Percentiles rank a stretch among this genome's conserved stretches.
Evolutionary conservation across 1,284 basidiomycete species (phyloP).

Genomic region (Schizophyllum commune): DNA sequence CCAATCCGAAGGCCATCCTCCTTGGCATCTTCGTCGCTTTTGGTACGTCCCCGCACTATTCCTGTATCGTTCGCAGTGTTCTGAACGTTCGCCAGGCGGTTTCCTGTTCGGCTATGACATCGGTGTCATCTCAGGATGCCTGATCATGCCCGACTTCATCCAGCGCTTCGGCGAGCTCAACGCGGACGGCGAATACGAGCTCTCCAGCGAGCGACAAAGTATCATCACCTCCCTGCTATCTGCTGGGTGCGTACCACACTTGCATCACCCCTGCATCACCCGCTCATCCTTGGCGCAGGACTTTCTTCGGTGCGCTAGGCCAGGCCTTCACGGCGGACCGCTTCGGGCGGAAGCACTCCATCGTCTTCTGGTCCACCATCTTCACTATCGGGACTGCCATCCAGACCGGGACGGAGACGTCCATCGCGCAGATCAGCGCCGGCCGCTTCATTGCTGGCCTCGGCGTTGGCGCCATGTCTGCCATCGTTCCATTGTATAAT

Average conservation of each 20-base stretch:
- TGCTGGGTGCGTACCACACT: conserved; percentile 47
- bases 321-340: conserved; percentile 75
- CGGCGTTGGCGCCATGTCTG: conserved; percentile 74
- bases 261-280: not conserved
- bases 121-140: conserved; percentile 42
- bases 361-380: conserved; percentile 70
- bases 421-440: conserved; percentile 59
- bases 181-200: conserved; percentile 39
- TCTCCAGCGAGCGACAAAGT: conserved; percentile 59
- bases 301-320: conserved; percentile 25
- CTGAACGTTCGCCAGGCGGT: conserved; percentile 1
- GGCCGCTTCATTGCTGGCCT: conserved; percentile 67
- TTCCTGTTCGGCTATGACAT: conserved; percentile 15
- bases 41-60: conserved; percentile 11
- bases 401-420: conserved; percentile 57
- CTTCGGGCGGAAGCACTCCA: conserved; percentile 63
- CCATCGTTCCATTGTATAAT: conserved; percentile 74
- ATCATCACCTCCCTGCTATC: conserved; percentile 77
- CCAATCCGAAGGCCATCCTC: not conserved
- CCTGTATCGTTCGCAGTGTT: not conserved
- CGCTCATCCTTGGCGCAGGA: not conserved
- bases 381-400: conserved; percentile 68
- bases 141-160: conserved; percentile 77
- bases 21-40: conserved; percentile 13
- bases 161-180: conserved; percentile 53